Percentiles rank a stretch among this genome's conserved stretches.
phyloP scores from a whole-genome alignment of 352 stramenopile genomes.

The Phytophthora pisi region DNA sequence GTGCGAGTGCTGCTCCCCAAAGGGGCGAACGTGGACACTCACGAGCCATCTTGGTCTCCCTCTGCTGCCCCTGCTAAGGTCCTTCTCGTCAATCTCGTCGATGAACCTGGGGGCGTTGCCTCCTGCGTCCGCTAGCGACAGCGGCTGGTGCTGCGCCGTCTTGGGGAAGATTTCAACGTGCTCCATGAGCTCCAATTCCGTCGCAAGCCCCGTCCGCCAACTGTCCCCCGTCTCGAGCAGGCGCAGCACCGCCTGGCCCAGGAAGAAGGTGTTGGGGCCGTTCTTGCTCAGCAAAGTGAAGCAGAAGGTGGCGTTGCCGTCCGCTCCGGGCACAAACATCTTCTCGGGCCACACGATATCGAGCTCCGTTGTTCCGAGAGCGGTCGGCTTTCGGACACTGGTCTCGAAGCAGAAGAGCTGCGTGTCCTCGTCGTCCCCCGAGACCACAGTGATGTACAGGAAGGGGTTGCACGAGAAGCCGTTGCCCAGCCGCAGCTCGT shows the following conservation, averaged over 20 bases:
- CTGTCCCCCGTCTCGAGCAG: slow-evolving; percentile 48
- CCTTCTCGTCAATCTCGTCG: slow-evolving; percentile 17
- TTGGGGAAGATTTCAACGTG: slow-evolving; percentile 65
- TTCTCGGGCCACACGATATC: slow-evolving; percentile 60
- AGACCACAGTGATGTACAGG: slow-evolving; percentile 71
- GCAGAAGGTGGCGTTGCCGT: slow-evolving; percentile 71
- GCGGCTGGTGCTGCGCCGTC: slow-evolving; percentile 59
- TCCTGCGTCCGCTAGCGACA: slow-evolving; percentile 43
- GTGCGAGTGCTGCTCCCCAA: slow-evolving; percentile 53
- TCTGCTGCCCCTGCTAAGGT: not conserved
- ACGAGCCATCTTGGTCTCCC: slow-evolving; percentile 36
- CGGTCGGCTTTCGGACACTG: slow-evolving; percentile 42
- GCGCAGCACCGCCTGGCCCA: slow-evolving; percentile 62
- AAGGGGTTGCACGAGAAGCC: slow-evolving; percentile 80
- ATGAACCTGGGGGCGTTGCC: slow-evolving; percentile 18
- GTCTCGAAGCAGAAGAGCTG: slow-evolving; percentile 81
- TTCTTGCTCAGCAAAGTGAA: slow-evolving; percentile 82
- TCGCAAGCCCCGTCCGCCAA: slow-evolving; percentile 47
- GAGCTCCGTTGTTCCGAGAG: slow-evolving; percentile 17
- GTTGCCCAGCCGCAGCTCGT: slow-evolving; percentile 68
- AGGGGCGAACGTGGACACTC: slow-evolving; percentile 51
- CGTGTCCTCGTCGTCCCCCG: slow-evolving; percentile 64
- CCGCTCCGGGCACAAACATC: slow-evolving; percentile 69
- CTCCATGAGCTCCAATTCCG: slow-evolving; percentile 48
- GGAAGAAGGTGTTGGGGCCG: slow-evolving; percentile 77